Evolutionary conservation across 2,329 filamentous ascomycete species (phyloP).

Genomic region (Cladobotryum mycophilum): DNA sequence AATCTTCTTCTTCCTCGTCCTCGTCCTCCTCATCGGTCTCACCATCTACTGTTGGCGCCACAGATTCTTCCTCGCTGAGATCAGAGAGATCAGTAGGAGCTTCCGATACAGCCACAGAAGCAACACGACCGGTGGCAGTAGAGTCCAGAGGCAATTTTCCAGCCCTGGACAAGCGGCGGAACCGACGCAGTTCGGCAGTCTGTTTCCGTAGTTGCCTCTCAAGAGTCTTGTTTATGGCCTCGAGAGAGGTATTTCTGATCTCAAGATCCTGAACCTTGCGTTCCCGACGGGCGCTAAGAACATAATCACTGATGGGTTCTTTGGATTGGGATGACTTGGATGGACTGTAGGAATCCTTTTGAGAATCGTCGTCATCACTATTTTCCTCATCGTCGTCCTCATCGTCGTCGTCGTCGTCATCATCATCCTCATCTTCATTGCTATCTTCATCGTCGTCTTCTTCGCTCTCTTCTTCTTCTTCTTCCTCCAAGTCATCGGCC

Average conservation of each 20-base stretch:
- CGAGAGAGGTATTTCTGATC: constrained; percentile 90
- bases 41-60: constrained; percentile 23
- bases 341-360: constrained; percentile 46
- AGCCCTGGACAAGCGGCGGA: constrained; percentile 75
- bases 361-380: constrained; percentile 23
- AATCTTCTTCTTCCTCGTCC: constrained; percentile 39
- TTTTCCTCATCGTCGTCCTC: constrained; percentile 27
- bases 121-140: constrained; percentile 38
- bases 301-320: constrained; percentile 65
- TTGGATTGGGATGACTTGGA: constrained; percentile 48
- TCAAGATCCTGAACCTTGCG: constrained; percentile 94
- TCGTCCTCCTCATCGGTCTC: constrained; percentile 38
- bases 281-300: constrained; percentile 83
- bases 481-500: constrained; percentile 43
- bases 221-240: constrained; percentile 89
- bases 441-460: constrained; percentile 26
- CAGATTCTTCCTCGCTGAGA: constrained; percentile 37
- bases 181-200: constrained; percentile 78
- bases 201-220: constrained; percentile 91
- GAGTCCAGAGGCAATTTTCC: constrained; percentile 62
- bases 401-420: constrained; percentile 21
- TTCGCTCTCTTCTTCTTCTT: constrained; percentile 20
- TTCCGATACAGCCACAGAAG: constrained; percentile 38
- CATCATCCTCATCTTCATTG: constrained; percentile 24
- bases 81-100: constrained; percentile 43